Evolutionary conservation across 352 stramenopile genomes (phyloP), one percentile per base, ranked within the genome.

Genomic region (Phytophthora ohioensis): DNA sequence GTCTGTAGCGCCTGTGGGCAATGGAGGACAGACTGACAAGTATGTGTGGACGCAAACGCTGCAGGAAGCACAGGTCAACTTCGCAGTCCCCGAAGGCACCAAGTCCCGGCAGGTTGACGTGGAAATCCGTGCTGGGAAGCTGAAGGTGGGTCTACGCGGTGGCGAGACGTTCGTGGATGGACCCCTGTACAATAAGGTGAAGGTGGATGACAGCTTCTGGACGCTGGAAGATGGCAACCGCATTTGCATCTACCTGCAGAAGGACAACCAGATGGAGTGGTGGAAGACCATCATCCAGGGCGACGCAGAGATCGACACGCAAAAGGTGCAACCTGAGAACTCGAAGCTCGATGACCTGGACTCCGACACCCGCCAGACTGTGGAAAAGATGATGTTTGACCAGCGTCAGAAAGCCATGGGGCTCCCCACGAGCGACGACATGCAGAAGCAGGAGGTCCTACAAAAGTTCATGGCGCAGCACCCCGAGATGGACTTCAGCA

Each of bases 371-470:
- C 86, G 98, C 41, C 93, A 99, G 73, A 99, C 98, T 3, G 98
- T 99, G 15, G 98, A 99, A 82, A 99, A 99, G 73, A 99, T 99
- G 98, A 99, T 99, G 98, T 98, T 97, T 69, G 92, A 98, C 68
- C 94, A 98, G 77, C 87, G 93, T 35, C 98, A 99, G 83, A 99
- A 99, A 78, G 96, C 97, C 1, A 85, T 99, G 75, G 98, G 98
- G 3, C 79, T 98, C 42, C 98, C 98, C 1, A 98, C 97, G 7
- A 98, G 91, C 55, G 98, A 99, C 64, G 98, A 99, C 64, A 85
- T 99, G 78, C 82, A 98, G 72, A 99, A 99, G 82, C 90, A 99
- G 73, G 97, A 99, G 42, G 91, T 99, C 59, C 78, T 99, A 51
- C 93, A 99, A 63, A 99, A 99, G 78, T 99, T 99, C 77, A 99